Evolutionary conservation across 805 yeast species (phyloP).

Genomic region (Blastobotrys parvus): DNA sequence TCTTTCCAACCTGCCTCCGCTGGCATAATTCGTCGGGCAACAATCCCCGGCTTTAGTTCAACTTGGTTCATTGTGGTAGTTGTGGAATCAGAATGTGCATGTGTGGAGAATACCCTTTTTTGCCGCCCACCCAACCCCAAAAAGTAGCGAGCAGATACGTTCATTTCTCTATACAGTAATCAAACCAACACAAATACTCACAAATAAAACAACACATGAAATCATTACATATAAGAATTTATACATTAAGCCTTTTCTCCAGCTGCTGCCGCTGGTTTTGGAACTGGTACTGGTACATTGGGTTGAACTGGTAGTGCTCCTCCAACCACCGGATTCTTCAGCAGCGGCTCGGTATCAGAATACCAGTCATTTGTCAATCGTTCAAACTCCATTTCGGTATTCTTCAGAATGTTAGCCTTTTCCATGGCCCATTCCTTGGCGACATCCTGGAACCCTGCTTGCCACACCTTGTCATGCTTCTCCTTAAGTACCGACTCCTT

Average conservation of each 20-base stretch:
- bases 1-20: neutral
- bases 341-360: constrained; percentile 6
- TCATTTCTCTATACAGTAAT: too few species aligned
- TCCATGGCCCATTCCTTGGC: constrained; percentile 66
- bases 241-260: neutral
- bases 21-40: too few species aligned
- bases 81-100: too few species aligned
- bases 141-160: too few species aligned
- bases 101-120: too few species aligned
- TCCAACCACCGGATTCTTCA: neutral
- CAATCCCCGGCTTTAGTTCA: too few species aligned
- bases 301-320: neutral
- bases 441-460: constrained; percentile 69
- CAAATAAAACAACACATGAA: neutral
- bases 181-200: too few species aligned
- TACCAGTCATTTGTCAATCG: constrained; percentile 18
- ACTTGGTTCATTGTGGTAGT: too few species aligned
- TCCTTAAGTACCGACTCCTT: constrained; percentile 27
- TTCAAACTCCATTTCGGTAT: constrained; percentile 44
- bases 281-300: neutral
- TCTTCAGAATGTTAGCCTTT: constrained; percentile 61
- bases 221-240: neutral
- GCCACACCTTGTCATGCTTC: constrained; percentile 44
- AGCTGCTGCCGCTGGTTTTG: constrained; percentile 1
- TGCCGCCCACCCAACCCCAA: too few species aligned